Evolutionary conservation across 2,329 filamentous ascomycete species (phyloP).

Genomic region (Trichoderma sp.): DNA sequence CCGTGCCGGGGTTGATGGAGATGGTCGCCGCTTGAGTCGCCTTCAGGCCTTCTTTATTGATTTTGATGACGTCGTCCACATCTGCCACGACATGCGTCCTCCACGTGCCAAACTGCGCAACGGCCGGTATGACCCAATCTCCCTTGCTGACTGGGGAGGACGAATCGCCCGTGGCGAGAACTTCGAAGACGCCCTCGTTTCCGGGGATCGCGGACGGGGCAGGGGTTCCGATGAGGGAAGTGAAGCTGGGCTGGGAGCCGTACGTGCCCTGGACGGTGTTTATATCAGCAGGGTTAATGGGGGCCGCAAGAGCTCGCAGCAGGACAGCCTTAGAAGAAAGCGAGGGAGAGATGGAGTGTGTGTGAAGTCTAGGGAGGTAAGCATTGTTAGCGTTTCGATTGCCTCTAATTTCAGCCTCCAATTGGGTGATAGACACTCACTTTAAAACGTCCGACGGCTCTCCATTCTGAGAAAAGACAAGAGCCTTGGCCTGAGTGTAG

Average conservation of each 20-base stretch:
- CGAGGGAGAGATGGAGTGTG: conserved; percentile 75
- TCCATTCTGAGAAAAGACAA: conserved; percentile 74
- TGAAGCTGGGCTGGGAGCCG: conserved; percentile 80
- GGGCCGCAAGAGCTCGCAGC: conserved; percentile 83
- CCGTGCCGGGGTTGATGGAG: conserved; percentile 89
- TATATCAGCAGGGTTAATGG: conserved; percentile 96
- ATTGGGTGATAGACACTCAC: conserved; percentile 44
- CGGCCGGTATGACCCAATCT: conserved; percentile 92
- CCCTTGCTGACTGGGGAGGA: conserved; percentile 65
- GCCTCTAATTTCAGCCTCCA: not conserved
- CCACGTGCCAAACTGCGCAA: conserved; percentile 89
- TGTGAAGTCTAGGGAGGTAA: conserved; percentile 59
- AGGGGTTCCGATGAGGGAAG: conserved; percentile 73
- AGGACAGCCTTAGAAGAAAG: conserved; percentile 69
- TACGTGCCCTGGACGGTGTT: conserved; percentile 98
- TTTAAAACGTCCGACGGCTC: conserved; percentile 72
- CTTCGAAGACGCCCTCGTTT: conserved; percentile 93
- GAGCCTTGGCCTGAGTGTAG: conserved; percentile 83
- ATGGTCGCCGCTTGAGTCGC: conserved; percentile 84
- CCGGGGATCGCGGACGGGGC: conserved; percentile 78
- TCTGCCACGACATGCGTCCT: conserved; percentile 81
- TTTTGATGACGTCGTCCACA: conserved; percentile 62
- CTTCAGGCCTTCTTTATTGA: conserved; percentile 72
- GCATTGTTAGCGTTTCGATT: not conserved
- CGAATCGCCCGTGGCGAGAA: conserved; percentile 68